Percentiles rank a stretch among this genome's conserved stretches.
These are phyloP conservation scores for Candida endomychidarum DNA, from an alignment of 805 yeast genomes.

Conservation along the genomic window DNA sequence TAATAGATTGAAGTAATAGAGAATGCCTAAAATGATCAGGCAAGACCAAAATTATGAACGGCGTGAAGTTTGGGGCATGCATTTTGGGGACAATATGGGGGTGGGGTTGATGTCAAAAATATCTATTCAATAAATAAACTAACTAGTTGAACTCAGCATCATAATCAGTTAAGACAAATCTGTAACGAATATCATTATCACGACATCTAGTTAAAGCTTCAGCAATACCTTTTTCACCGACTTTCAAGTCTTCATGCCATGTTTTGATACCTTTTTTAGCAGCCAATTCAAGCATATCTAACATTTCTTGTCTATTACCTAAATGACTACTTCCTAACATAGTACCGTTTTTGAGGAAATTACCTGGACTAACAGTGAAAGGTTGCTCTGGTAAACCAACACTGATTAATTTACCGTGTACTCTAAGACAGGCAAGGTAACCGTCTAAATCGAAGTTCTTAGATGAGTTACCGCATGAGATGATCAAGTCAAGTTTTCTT, in stretches of 20 bases:
- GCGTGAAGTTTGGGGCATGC: neutral
- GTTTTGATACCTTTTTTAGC: slow-evolving; percentile 35
- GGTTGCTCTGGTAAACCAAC: slow-evolving; percentile 28
- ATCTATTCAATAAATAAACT: no score
- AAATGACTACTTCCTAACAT: slow-evolving; percentile 31
- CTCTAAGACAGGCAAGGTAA: slow-evolving; percentile 40
- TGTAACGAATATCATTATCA: slow-evolving; percentile 39
- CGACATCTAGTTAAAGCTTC: slow-evolving; percentile 36
- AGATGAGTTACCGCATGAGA: slow-evolving; percentile 54
- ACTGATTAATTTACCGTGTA: slow-evolving; percentile 26
- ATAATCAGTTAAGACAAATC: slow-evolving; percentile 60
- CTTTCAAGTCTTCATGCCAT: slow-evolving; percentile 37
- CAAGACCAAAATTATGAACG: no score
- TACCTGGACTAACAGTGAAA: slow-evolving; percentile 22
- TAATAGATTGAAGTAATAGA: no score
- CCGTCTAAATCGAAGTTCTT: slow-evolving; percentile 50
- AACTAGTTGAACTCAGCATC: slow-evolving; percentile 28
- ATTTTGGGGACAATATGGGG: no score
- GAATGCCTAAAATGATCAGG: no score
- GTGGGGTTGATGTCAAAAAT: no score
- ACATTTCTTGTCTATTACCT: slow-evolving; percentile 37
- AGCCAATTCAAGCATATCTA: slow-evolving; percentile 38
- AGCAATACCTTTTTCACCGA: slow-evolving; percentile 32
- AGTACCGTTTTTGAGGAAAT: slow-evolving; percentile 29
- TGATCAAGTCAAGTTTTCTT: slow-evolving; percentile 49